Evolutionary conservation across 768 basidiomycete species (phyloP).

Genomic region (Suillus luteus): DNA sequence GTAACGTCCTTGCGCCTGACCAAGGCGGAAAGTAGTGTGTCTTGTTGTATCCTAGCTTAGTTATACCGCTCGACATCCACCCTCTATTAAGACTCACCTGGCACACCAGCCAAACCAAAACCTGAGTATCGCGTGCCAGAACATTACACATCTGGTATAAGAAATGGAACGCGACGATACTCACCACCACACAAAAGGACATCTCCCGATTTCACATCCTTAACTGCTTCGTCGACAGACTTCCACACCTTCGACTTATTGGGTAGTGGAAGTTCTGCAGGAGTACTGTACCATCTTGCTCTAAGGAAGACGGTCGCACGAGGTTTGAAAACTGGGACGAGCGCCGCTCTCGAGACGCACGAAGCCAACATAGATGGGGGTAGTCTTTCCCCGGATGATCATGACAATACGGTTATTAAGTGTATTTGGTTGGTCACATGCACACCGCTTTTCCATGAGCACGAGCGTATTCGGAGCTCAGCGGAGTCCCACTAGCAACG

Average conservation of each 20-base stretch:
- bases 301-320: constrained; percentile 19
- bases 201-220: constrained; percentile 80
- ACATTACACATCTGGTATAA: neutral
- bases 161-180: constrained; percentile 25
- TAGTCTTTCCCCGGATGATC: neutral
- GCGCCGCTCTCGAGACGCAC: constrained; percentile 18
- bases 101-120: constrained; percentile 88
- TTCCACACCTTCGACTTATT: constrained; percentile 70
- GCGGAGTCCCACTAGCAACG: constrained; percentile 17
- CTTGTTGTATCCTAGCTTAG: constrained; percentile 37
- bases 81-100: constrained; percentile 48
- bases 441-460: neutral
- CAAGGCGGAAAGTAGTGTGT: constrained; percentile 82
- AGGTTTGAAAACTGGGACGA: constrained; percentile 22
- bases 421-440: constrained; percentile 12
- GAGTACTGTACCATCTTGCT: constrained; percentile 27
- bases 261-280: constrained; percentile 31
- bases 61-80: too few species aligned
- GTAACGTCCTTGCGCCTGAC: constrained; percentile 71
- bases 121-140: constrained; percentile 44
- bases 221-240: constrained; percentile 81
- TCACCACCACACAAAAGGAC: constrained; percentile 80
- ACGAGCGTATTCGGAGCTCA: constrained; percentile 24
- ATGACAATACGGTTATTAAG: constrained; percentile 3
- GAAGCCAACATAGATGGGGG: constrained; percentile 24